Conservation (phyloP, 2,329 filamentous ascomycete species). For the Alternaria atra region DNA sequence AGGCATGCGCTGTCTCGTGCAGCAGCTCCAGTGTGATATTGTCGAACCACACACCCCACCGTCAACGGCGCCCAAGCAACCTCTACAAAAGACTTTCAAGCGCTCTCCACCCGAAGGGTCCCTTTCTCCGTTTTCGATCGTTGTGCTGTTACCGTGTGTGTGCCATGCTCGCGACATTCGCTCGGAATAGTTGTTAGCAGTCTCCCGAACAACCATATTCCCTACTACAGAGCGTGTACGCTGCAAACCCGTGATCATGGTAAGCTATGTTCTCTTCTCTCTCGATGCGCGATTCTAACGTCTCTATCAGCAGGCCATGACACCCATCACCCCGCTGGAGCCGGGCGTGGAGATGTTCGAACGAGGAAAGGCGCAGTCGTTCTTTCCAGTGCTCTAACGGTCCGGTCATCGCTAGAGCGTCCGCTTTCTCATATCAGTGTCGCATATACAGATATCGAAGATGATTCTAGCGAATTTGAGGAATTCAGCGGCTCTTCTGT, state of each 20-base stretch:
- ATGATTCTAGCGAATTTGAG: slow-evolving; percentile 57
- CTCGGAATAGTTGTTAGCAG: slow-evolving; percentile 35
- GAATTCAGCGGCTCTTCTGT: slow-evolving; percentile 71
- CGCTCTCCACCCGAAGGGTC: slow-evolving; percentile 54
- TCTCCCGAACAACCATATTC: slow-evolving; percentile 23
- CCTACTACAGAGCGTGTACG: slow-evolving; percentile 29
- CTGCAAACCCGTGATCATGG: slow-evolving; percentile 46
- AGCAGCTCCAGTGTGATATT: slow-evolving; percentile 40
- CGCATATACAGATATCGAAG: slow-evolving; percentile 79
- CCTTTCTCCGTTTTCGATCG: slow-evolving; percentile 48
- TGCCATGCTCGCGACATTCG: slow-evolving; percentile 43
- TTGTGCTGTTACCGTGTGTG: slow-evolving; percentile 41
- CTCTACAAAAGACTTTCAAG: slow-evolving; percentile 55
- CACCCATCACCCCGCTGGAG: slow-evolving; percentile 56
- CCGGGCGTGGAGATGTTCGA: slow-evolving; percentile 60
- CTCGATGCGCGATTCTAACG: slow-evolving; percentile 32
- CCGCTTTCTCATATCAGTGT: slow-evolving; percentile 78
- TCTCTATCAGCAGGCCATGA: slow-evolving; percentile 54
- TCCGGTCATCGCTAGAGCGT: slow-evolving; percentile 58
- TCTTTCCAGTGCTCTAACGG: slow-evolving; percentile 59
- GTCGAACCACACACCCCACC: slow-evolving; percentile 44
- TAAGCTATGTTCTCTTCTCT: slow-evolving; percentile 28
- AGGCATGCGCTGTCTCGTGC: slow-evolving; percentile 46
- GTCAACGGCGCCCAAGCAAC: slow-evolving; percentile 39
- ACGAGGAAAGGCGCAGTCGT: slow-evolving; percentile 61